Conservation (phyloP, 306 rosid genomes). For the Herpetospermum pedunculosum region DNA sequence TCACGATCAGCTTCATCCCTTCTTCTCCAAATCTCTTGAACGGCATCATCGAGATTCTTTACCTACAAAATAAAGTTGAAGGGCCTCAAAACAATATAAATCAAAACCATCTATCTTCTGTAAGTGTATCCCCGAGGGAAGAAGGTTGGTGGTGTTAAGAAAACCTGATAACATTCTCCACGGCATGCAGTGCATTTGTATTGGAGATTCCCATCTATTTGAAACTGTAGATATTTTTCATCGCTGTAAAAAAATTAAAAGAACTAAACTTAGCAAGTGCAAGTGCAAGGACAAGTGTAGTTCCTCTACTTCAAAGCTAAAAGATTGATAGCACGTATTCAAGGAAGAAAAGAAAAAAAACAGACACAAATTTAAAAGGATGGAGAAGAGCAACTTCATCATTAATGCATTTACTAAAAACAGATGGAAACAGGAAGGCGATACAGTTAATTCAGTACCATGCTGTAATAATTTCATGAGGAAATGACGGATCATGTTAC, state of each 20-base stretch:
- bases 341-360: not conserved
- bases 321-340: not conserved
- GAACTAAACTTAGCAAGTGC: not conserved
- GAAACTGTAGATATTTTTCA: conserved; percentile 80
- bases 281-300: not conserved
- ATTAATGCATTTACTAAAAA: not conserved
- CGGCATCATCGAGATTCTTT: conserved; percentile 86
- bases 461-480: not conserved
- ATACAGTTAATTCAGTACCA: not conserved
- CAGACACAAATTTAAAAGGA: not conserved
- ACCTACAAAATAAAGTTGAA: conserved; percentile 33
- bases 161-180: conserved; percentile 93
- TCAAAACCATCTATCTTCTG: not conserved
- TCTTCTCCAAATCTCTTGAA: conserved; percentile 94
- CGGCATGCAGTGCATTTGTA: conserved; percentile 94
- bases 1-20: conserved; percentile 63
- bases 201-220: conserved; percentile 86
- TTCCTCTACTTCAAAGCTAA: not conserved
- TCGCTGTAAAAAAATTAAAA: conserved; percentile 48
- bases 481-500: not conserved
- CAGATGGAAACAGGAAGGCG: not conserved
- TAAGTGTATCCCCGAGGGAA: not conserved
- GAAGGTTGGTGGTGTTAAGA: not conserved
- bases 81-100: conserved; percentile 6
- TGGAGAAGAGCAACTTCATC: not conserved